phyloP scores from a whole-genome alignment of 106 monocot genomes.

The Platanthera zijinensis region DNA sequence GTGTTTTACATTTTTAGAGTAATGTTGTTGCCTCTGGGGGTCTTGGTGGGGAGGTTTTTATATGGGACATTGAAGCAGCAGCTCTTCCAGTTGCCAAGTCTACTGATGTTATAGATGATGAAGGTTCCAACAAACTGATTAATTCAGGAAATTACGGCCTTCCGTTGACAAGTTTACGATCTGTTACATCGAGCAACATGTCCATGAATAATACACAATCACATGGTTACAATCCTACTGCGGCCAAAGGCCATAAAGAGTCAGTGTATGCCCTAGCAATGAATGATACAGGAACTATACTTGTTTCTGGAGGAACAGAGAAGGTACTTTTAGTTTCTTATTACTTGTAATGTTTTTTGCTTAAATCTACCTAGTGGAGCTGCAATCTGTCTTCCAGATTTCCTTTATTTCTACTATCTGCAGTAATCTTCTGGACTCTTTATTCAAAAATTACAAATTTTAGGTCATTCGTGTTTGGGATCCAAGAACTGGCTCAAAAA shows the following conservation, averaged over 20 bases:
- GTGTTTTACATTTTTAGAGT: constrained; percentile 49
- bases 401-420: not conserved
- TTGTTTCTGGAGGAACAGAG: constrained; percentile 98
- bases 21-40: constrained; percentile 96
- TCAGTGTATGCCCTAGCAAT: constrained; percentile 98
- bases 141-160: constrained; percentile 51
- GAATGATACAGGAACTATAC: constrained; percentile 83
- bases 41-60: constrained; percentile 94
- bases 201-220: constrained; percentile 39
- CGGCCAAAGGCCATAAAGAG: constrained; percentile 93
- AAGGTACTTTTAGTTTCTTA: constrained; percentile 38
- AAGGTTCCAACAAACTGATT: constrained; percentile 49
- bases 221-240: constrained; percentile 63
- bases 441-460: not conserved
- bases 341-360: constrained; percentile 1
- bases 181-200: constrained; percentile 48
- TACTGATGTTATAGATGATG: constrained; percentile 57
- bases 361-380: not conserved
- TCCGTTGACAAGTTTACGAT: constrained; percentile 51
- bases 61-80: constrained; percentile 97
- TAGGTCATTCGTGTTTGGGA: constrained; percentile 99
- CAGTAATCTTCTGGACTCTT: not conserved
- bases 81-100: constrained; percentile 59
- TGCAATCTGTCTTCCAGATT: not conserved
- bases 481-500: constrained; percentile 93